Base-by-base conservation (phyloP, 1,139 yeast species). In the Candida neerlandica region DNA sequence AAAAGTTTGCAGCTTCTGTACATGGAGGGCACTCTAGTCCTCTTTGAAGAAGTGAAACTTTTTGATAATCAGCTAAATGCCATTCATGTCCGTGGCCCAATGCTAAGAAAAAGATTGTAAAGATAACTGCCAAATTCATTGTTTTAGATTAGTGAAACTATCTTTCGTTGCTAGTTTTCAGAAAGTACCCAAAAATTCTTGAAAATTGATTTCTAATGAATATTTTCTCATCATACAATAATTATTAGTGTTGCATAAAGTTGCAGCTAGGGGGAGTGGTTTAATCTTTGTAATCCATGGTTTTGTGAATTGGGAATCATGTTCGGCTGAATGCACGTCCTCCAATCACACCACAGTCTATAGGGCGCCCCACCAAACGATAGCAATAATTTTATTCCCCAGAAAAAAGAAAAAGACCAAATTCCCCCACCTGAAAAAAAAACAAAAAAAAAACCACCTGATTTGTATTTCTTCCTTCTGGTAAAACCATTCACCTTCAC, bases 371-470 rank as follows among this genome's bases (percentile, higher is more conserved):
- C 21, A 10, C 38, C 23, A 18, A 16, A 14, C 26, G 32, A 23
- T 23, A 23, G 9, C 27, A 7, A 5, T 6, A 7, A 2, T 23
- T 6, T 23, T 23, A 7, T 10, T 23, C 27, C 27, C 29, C n/a
- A 21, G 15, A 27, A 27, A 40, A 40, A 14, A 27, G 12, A 23
- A 16, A 14, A 29, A 76, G 77, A 69, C 77, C 77, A 73, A 73
- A 77, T 70, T 77, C 77, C 77, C 77, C 78, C 78, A 71, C 78
- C 77, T 77, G 67, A 71, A 77, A 73, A 19, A 35, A 35, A 35
- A 35, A 11, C 6, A 35, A 35, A 37, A 19, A 19, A n/a, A 37
- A 37, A 37, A 37, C 41, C 41, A 37, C 41, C 41, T 37, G 41
- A 37, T 37, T 19, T 35, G 4, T 21, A 10, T 37, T 19, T 5